Percentiles rank a stretch among this genome's conserved stretches.
phyloP scores from a whole-genome alignment of 140 eudicot species.

The Stevia rebaudiana region DNA sequence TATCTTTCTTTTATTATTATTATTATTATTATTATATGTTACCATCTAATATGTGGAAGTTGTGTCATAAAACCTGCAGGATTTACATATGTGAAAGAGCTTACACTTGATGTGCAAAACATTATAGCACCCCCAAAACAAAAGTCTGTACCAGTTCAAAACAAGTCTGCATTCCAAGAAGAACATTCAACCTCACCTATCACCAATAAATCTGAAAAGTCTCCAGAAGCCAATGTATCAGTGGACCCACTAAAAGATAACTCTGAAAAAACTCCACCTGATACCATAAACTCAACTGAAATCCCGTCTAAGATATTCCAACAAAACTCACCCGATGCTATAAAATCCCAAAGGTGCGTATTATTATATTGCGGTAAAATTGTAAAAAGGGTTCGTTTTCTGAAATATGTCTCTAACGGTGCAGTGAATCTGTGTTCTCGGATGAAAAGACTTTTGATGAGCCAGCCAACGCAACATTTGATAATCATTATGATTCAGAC shows the following conservation, averaged over 20 bases:
- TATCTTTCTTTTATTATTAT: no score
- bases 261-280: conserved; percentile 52
- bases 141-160: conserved; percentile 43
- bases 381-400: not conserved
- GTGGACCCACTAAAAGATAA: conserved; percentile 28
- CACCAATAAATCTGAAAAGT: conserved; percentile 35
- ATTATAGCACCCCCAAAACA: conserved; percentile 76
- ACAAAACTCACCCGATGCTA: conserved; percentile 62
- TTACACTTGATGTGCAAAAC: conserved; percentile 85
- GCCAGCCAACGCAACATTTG: conserved; percentile 57
- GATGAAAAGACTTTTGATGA: conserved; percentile 43
- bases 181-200: conserved; percentile 29
- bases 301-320: conserved; percentile 47
- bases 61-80: conserved; percentile 40
- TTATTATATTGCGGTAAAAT: not conserved
- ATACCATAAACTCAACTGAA: conserved; percentile 40
- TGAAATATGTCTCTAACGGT: conserved; percentile 16
- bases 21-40: no score
- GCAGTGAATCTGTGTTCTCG: conserved; percentile 58
- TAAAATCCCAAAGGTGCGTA: conserved; percentile 48
- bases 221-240: conserved; percentile 30
- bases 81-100: conserved; percentile 75
- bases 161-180: conserved; percentile 33
- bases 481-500: conserved; percentile 57
- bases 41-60: not conserved